Percentiles rank a stretch among this genome's conserved stretches.
Evolutionary conservation across 305 asterid genomes (phyloP).

Genomic region (Ruellia speciosa): DNA sequence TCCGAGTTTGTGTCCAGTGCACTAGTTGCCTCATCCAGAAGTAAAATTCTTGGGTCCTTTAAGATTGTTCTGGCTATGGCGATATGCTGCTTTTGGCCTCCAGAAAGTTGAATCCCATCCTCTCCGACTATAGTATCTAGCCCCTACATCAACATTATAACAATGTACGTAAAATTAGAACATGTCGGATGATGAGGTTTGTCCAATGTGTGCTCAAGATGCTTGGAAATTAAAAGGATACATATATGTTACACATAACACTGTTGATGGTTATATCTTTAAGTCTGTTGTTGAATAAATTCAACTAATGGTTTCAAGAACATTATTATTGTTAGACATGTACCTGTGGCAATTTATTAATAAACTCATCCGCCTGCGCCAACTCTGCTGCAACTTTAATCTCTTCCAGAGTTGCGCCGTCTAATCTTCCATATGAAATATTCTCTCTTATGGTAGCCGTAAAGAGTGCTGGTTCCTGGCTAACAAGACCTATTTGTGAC

Average conservation of each 20-base stretch:
- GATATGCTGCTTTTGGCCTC: constrained; percentile 72
- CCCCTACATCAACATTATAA: constrained; percentile 43
- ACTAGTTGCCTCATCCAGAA: constrained; percentile 72
- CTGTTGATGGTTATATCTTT: no score
- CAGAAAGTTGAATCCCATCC: constrained; percentile 69
- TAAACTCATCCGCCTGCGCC: constrained; percentile 64
- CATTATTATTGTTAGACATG: no score
- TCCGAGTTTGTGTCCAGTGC: constrained; percentile 68
- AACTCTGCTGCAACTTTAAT: constrained; percentile 44
- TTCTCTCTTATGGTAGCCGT: constrained; percentile 56
- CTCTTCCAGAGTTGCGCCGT: constrained; percentile 51
- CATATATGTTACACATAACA: no score
- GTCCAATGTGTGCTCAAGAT: not conserved
- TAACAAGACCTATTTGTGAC: constrained; percentile 59
- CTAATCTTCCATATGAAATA: constrained; percentile 61
- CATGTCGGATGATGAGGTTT: not conserved
- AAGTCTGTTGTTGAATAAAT: no score
- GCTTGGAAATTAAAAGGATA: not conserved
- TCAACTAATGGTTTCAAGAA: no score
- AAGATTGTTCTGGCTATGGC: constrained; percentile 69
- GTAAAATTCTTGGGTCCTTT: constrained; percentile 55
- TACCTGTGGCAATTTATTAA: constrained; percentile 63
- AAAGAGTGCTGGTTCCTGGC: constrained; percentile 73
- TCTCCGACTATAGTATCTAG: constrained; percentile 61
- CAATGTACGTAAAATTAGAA: not conserved